Conservation (phyloP, 2,329 filamentous ascomycete genomes). For the Cladobotryum protrusum region DNA sequence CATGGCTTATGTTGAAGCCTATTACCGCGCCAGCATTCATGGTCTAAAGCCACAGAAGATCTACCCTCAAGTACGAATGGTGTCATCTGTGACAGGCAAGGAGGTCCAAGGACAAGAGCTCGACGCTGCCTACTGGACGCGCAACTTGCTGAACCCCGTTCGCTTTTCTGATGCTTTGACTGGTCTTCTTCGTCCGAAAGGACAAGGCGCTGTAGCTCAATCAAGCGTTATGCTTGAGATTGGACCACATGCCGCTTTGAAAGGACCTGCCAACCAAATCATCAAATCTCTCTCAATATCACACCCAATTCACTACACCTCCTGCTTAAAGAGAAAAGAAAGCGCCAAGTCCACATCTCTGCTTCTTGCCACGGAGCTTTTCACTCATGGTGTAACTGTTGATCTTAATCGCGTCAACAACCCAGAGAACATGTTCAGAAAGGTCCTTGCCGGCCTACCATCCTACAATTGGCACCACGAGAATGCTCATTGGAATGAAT, state of each 20-base stretch:
- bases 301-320: not conserved
- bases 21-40: slow-evolving; percentile 18
- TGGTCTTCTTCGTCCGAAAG: slow-evolving; percentile 2
- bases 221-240: slow-evolving; percentile 10
- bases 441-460: slow-evolving; percentile 16
- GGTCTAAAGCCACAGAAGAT: slow-evolving; percentile 4
- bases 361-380: not conserved
- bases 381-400: slow-evolving; percentile 4
- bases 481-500: slow-evolving; percentile 17
- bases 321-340: slow-evolving; percentile 7
- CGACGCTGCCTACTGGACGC: slow-evolving; percentile 7
- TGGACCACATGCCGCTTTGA: slow-evolving; percentile 11
- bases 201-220: not conserved
- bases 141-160: slow-evolving; percentile 9
- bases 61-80: slow-evolving; percentile 9
- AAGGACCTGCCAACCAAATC: slow-evolving; percentile 6
- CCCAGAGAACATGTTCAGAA: not conserved
- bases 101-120: slow-evolving; percentile 6
- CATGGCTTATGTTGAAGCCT: slow-evolving; percentile 20
- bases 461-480: slow-evolving; percentile 20
- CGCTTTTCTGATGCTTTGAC: slow-evolving; percentile 9
- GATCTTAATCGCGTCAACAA: slow-evolving; percentile 4
- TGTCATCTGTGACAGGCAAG: slow-evolving; percentile 8
- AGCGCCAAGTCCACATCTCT: slow-evolving; percentile 1
- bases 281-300: not conserved